phyloP scores from a whole-genome alignment of 352 stramenopile genomes.

The Globisporangium cederbergense region DNA sequence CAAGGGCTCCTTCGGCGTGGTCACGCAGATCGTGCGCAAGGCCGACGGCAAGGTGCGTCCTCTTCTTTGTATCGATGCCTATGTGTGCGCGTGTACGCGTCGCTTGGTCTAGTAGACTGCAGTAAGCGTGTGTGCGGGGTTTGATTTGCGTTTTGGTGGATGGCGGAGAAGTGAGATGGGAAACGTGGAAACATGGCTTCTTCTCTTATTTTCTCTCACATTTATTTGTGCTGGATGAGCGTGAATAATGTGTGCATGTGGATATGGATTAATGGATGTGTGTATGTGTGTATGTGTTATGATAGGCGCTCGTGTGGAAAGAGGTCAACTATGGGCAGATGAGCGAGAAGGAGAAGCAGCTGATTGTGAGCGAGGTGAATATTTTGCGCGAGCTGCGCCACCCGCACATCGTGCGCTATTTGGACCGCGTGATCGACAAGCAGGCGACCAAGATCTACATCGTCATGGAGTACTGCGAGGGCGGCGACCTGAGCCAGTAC shows the following conservation, averaged over 20 bases:
- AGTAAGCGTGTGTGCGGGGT: too few species aligned
- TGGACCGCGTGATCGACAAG: constrained; percentile 93
- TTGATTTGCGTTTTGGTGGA: too few species aligned
- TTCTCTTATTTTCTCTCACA: too few species aligned
- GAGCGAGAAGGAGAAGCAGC: constrained; percentile 93
- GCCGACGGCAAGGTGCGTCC: constrained; percentile 76
- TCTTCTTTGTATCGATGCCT: too few species aligned
- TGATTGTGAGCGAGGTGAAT: constrained; percentile 94
- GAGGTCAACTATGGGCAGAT: constrained; percentile 92
- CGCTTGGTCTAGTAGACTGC: too few species aligned
- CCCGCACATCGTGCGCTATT: constrained; percentile 92
- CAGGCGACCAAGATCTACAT: constrained; percentile 92
- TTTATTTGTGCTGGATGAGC: background rate
- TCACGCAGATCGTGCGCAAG: constrained; percentile 89
- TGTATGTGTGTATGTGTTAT: background rate
- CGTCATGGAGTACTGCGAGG: constrained; percentile 93
- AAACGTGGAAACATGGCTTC: too few species aligned
- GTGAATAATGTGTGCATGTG: background rate
- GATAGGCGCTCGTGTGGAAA: constrained; percentile 89
- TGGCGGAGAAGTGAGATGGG: too few species aligned
- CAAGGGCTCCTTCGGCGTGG: constrained; percentile 90
- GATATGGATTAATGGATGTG: background rate
- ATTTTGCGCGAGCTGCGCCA: constrained; percentile 91
- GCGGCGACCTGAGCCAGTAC: constrained; percentile 87
- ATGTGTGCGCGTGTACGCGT: too few species aligned